Conservation (phyloP, 768 basidiomycete species). For the Serendipita sp. region DNA sequence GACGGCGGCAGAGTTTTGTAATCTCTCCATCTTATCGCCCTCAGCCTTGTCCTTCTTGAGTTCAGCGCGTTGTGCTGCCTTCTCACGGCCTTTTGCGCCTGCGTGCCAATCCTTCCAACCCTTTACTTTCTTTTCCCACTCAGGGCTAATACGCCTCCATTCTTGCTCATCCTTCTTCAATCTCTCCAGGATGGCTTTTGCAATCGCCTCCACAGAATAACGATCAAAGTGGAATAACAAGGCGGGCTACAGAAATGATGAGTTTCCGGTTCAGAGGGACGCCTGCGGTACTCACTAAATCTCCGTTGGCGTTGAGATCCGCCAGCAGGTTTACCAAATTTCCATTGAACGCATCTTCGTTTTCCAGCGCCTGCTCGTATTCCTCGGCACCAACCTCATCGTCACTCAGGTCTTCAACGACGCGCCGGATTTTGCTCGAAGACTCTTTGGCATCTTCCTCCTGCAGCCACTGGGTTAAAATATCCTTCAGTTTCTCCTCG, state of each 20-base stretch:
- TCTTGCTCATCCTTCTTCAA: conserved; percentile 29
- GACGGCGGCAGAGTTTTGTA: conserved; percentile 13
- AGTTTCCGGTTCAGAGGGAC: background rate
- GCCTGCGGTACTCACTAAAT: conserved; percentile 30
- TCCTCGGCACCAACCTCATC: conserved; percentile 13
- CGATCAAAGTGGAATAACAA: conserved; percentile 55
- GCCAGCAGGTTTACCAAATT: conserved; percentile 38
- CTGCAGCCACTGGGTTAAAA: conserved; percentile 23
- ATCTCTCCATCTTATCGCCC: conserved; percentile 18
- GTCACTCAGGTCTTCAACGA: conserved; percentile 29
- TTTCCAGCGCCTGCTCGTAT: background rate
- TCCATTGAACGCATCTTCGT: conserved; percentile 17
- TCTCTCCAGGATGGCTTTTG: conserved; percentile 18
- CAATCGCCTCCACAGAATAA: conserved; percentile 39
- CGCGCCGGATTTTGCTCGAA: conserved; percentile 19
- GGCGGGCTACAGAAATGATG: conserved; percentile 30
- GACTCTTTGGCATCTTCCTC: conserved; percentile 22
- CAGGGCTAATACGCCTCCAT: conserved; percentile 31
- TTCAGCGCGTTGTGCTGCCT: conserved; percentile 21
- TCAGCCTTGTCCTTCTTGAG: conserved; percentile 23
- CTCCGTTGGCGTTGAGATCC: conserved; percentile 36
- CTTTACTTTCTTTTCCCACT: conserved; percentile 34
- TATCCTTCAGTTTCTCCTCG: conserved; percentile 34
- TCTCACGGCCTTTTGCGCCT: conserved; percentile 31
- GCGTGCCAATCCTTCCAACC: conserved; percentile 36